Percentiles rank a stretch among this genome's conserved stretches.
These are phyloP conservation scores for Lagenaria siceraria DNA, from an alignment of 306 rosid genomes.

Conservation along the genomic window DNA sequence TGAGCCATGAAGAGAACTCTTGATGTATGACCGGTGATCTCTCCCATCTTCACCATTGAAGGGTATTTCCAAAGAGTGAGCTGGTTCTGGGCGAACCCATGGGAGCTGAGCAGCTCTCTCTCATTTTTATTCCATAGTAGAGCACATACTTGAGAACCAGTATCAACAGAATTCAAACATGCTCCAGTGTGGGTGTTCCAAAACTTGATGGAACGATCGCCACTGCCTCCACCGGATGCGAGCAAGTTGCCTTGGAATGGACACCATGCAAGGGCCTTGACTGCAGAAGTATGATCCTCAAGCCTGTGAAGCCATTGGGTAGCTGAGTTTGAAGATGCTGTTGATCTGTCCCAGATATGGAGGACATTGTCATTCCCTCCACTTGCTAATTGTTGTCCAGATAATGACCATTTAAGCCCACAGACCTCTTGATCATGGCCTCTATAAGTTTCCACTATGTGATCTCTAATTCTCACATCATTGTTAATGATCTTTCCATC, in stretches of 20 bases:
- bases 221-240: constrained; percentile 61
- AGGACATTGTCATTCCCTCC: constrained; percentile 73
- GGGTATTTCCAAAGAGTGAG: constrained; percentile 86
- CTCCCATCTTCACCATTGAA: constrained; percentile 68
- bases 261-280: constrained; percentile 81
- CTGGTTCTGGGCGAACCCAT: constrained; percentile 64
- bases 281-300: constrained; percentile 58
- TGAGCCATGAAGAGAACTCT: constrained; percentile 65
- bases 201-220: constrained; percentile 57
- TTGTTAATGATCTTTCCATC: constrained; percentile 52
- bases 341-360: constrained; percentile 61
- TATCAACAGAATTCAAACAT: constrained; percentile 57
- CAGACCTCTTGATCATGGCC: constrained; percentile 68
- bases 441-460: constrained; percentile 51
- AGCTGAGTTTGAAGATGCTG: constrained; percentile 36
- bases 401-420: constrained; percentile 71
- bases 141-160: constrained; percentile 70
- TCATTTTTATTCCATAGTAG: constrained; percentile 78
- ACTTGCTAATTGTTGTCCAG: constrained; percentile 63
- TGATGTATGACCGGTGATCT: constrained; percentile 69
- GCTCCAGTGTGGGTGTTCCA: constrained; percentile 83
- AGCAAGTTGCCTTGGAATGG: constrained; percentile 66
- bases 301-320: constrained; percentile 72
- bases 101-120: constrained; percentile 80
- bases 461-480: constrained; percentile 62